phyloP scores from a whole-genome alignment of 2,329 filamentous ascomycete genomes.

The Lasiodiplodia theobromae region DNA sequence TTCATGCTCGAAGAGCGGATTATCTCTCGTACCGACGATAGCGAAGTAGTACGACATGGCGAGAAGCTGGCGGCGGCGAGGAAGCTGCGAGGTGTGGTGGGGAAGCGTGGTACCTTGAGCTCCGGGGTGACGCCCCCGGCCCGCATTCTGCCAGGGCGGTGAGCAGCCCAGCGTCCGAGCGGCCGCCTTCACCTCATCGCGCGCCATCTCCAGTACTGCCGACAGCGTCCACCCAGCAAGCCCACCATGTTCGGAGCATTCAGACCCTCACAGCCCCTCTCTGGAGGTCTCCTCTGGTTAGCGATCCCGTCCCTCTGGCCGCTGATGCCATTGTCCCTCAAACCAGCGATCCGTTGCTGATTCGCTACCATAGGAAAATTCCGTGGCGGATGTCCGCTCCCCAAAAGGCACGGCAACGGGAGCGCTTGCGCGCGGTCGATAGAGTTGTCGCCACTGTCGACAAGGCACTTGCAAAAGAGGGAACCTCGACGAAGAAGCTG shows the following conservation, averaged over 20 bases:
- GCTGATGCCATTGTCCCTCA: background rate
- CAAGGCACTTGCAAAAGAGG: slow-evolving; percentile 74
- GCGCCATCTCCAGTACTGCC: background rate
- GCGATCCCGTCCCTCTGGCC: slow-evolving; percentile 4
- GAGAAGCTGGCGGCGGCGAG: slow-evolving; percentile 10
- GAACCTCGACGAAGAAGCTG: slow-evolving; percentile 75
- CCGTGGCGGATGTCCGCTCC: slow-evolving; percentile 93
- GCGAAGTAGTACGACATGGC: slow-evolving; percentile 98
- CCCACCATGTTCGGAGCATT: slow-evolving; percentile 50
- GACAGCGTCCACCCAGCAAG: slow-evolving; percentile 23
- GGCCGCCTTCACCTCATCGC: background rate
- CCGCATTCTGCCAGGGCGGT: slow-evolving; percentile 27
- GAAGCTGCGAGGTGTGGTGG: background rate
- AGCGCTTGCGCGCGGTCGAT: slow-evolving; percentile 85
- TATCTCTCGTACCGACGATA: slow-evolving; percentile 94
- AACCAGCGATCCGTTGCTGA: background rate
- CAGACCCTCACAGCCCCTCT: slow-evolving; percentile 48
- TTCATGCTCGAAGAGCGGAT: slow-evolving; percentile 94
- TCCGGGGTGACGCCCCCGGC: slow-evolving; percentile 3
- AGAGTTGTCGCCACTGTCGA: slow-evolving; percentile 84
- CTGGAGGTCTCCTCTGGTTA: slow-evolving; percentile 49
- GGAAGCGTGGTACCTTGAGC: slow-evolving; percentile 10
- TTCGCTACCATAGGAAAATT: slow-evolving; percentile 72
- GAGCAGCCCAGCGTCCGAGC: slow-evolving; percentile 14
- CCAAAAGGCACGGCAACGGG: slow-evolving; percentile 87